These are phyloP conservation scores for Gossypium gossypioides DNA, from an alignment of 441 rosid genomes.

Conservation along the genomic window DNA sequence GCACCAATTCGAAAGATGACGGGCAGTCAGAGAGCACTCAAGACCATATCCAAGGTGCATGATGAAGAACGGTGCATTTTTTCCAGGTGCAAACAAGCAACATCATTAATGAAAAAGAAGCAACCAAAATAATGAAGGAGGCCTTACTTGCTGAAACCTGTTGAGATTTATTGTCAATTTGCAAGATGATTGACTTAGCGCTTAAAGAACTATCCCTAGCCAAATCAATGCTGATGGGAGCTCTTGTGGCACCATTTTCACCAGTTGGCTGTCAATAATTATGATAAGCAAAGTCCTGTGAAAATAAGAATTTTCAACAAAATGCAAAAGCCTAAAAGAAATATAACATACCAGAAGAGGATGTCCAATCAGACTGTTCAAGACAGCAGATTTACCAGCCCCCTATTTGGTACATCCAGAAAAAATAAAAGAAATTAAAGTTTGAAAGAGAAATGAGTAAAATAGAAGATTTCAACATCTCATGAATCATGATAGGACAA, in stretches of 20 bases:
- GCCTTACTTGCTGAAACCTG: slow-evolving; percentile 81
- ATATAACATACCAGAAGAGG: slow-evolving; percentile 66
- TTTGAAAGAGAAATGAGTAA: not conserved
- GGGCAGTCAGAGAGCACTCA: slow-evolving; percentile 11
- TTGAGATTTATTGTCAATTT: slow-evolving; percentile 75
- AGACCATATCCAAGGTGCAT: slow-evolving; percentile 2
- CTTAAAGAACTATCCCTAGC: slow-evolving; percentile 49
- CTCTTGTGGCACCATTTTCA: slow-evolving; percentile 96
- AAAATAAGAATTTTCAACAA: slow-evolving; percentile 10
- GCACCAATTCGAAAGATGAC: slow-evolving; percentile 16
- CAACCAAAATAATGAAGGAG: slow-evolving; percentile 8
- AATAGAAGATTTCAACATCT: not conserved
- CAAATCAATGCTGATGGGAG: slow-evolving; percentile 72
- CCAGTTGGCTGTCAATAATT: slow-evolving; percentile 69
- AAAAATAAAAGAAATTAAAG: slow-evolving; percentile 6
- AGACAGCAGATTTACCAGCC: slow-evolving; percentile 86
- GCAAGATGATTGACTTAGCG: slow-evolving; percentile 61
- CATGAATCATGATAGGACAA: not conserved
- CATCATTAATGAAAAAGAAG: not conserved
- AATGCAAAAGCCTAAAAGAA: slow-evolving; percentile 11
- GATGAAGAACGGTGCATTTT: not conserved
- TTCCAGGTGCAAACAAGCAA: slow-evolving; percentile 3
- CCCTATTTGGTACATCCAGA: slow-evolving; percentile 40
- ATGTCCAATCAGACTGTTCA: slow-evolving; percentile 89
- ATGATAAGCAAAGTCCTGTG: not conserved